Base-by-base conservation (phyloP, 1,284 basidiomycete species). In the Austroboletus rostrupii region DNA sequence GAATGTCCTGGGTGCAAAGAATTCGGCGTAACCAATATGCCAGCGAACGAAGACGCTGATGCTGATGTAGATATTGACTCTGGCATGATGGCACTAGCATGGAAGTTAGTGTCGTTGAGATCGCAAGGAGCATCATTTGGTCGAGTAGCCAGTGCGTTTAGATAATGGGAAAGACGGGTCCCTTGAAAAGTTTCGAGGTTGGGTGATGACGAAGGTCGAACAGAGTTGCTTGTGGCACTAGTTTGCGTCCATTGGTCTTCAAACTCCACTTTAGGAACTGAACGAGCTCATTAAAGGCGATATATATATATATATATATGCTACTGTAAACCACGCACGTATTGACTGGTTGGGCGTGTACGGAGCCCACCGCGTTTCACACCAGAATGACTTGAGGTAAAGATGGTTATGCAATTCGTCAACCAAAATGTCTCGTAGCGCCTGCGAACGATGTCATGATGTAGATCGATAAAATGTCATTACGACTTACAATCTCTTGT, bases 321-420 rank as follows among this genome's bases (percentile, higher is more conserved):
- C 8, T 23, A 39, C 31, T 11, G 44, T 38, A 35, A 10, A 48
- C 20, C 39, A 52, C 88, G 71, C 61, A 94, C 94, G 77, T 10
- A 71, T 68, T 48, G 83, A 79, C 67, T 97, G 95, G 43, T 90
- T 90, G 0, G 87, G 84, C 10, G 76, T 72, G 68, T 97, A 98
- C 1, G 87, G 71, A 23, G 81, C 77, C 97, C 97, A 99, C 41
- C 96, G 81, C 10, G 83, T 81, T 58, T 99, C 96, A 65, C 90
- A 96, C 83, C 94, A 97, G 68, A 93, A 95, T 8, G 89, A 92
- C 66, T 97, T 98, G 52, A 99, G 80, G 69, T 98, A 99, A n/a
- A 99, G 72, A 68, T 99, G 97, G 61, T 87, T 94, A 66, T 99
- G 95, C 21, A 99, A 76, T 65, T 99, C 97, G 58, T 99, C 97